Evolutionary conservation across 1,284 basidiomycete genomes (phyloP), one percentile per base, ranked within the genome.

Genomic region (Fomitopsis betulina): DNA sequence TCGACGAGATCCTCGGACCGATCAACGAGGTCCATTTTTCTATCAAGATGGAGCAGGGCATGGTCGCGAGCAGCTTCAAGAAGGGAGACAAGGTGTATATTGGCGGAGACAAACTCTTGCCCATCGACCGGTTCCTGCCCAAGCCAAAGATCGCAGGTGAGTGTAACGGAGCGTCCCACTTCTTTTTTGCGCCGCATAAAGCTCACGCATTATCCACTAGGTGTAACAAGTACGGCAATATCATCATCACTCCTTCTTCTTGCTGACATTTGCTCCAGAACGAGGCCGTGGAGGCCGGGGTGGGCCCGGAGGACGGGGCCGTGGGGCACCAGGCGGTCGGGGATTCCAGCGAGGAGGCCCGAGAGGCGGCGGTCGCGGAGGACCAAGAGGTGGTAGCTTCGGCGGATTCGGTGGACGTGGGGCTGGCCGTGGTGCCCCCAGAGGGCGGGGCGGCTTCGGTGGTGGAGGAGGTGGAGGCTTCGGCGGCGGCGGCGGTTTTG

Each of bases 11-110:
- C 63, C 82, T 98, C 17, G 95, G 95, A 0, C 97, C 97, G 10
- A 96, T 99, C 74, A 99, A 99, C 74, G 94, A 99, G 73, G 95
- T 99, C 58, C 98, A 88, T 77, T 99, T 99, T 71, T 98, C 96
- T 5, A 83, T 99, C 66, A 99, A 99, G 79, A 98, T 98, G 91
- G 87, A 91, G 45, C 87, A 93, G 55, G 97, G 97, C 50, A 96
- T 99, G 89, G 87, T 96, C 53, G 96, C 97, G 13, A 87, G 79
- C 61, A 95, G 93, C 70, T 99, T 99, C 79, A 94, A 97, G 76
- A 91, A 91, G 69, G 96, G 96, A 55, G 97, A 99, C 79, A 98
- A 97, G 73, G 94, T 99, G 47, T 99, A 92, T 75, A 98, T 99
- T 68, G 93, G 86, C 47, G 89, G 90, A 42, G 97, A 99, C 79